Evolutionary conservation across 1,284 basidiomycete species (phyloP).

Genomic region (Marasmius tenuissimus): DNA sequence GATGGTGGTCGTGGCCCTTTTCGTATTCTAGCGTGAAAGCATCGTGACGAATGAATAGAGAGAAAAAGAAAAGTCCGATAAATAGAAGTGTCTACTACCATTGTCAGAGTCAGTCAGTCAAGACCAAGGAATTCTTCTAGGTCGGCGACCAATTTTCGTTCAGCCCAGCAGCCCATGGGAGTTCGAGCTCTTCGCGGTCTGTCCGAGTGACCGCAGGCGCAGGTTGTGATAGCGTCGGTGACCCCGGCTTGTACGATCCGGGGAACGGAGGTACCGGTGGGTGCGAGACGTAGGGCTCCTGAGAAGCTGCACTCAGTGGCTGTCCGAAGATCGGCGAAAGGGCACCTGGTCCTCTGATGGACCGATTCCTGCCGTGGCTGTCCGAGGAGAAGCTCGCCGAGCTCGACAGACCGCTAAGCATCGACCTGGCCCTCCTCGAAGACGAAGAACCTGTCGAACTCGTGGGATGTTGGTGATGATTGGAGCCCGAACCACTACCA

Average conservation of each 20-base stretch:
- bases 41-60: not conserved
- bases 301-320: not conserved
- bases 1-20: not conserved
- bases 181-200: conserved; percentile 16
- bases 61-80: not conserved
- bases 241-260: conserved; percentile 21
- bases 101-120: not conserved
- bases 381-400: not conserved
- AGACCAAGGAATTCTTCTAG: too few relatives aligned
- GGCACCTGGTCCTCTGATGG: not conserved
- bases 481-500: conserved; percentile 52
- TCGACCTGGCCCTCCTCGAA: conserved; percentile 45
- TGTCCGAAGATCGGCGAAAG: not conserved
- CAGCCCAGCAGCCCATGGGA: conserved; percentile 36
- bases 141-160: conserved; percentile 29
- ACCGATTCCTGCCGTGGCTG: conserved; percentile 17
- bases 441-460: conserved; percentile 48
- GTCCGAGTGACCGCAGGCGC: not conserved
- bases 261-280: not conserved
- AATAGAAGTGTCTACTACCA: not conserved
- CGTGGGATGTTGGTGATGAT: conserved; percentile 35
- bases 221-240: not conserved
- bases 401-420: conserved; percentile 24
- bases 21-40: not conserved
- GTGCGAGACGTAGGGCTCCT: not conserved